Conservation (phyloP, 306 rosid species). For the Quercus cerris region DNA sequence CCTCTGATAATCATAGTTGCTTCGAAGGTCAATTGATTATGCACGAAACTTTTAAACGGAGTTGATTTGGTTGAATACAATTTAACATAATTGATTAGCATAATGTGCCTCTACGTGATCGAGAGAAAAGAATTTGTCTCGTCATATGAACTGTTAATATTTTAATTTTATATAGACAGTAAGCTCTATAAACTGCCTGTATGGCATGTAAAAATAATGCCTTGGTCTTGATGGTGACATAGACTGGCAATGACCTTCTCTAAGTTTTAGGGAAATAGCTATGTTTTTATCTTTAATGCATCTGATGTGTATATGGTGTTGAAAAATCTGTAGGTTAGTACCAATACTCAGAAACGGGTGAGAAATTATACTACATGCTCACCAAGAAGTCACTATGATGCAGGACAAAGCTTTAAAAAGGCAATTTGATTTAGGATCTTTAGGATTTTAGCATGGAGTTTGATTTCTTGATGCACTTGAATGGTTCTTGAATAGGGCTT, state of each 20-base stretch:
- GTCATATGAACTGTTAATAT: not conserved
- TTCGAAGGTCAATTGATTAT: not conserved
- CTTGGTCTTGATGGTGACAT: not conserved
- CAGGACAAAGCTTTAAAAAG: too few relatives aligned
- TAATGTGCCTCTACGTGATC: not conserved
- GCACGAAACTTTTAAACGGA: not conserved
- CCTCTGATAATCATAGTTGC: not conserved
- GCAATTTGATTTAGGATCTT: too few relatives aligned
- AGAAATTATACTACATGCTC: not conserved
- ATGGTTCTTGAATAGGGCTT: too few relatives aligned
- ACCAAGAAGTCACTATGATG: not conserved
- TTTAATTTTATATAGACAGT: not conserved
- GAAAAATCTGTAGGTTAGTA: not conserved
- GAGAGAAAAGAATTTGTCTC: not conserved
- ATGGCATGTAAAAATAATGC: not conserved
- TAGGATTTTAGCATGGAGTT: too few relatives aligned
- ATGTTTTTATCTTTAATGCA: not conserved
- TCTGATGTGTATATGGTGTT: not conserved
- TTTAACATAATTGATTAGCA: not conserved
- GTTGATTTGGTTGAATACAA: conserved; percentile 11
- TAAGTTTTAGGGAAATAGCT: not conserved
- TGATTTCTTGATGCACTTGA: too few relatives aligned
- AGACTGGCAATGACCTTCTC: not conserved
- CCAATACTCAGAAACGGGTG: not conserved
- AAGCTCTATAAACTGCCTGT: not conserved